These are phyloP conservation scores for Schwanniomyces pseudopolymorphus DNA, from an alignment of 805 yeast genomes.

Conservation along the genomic window DNA sequence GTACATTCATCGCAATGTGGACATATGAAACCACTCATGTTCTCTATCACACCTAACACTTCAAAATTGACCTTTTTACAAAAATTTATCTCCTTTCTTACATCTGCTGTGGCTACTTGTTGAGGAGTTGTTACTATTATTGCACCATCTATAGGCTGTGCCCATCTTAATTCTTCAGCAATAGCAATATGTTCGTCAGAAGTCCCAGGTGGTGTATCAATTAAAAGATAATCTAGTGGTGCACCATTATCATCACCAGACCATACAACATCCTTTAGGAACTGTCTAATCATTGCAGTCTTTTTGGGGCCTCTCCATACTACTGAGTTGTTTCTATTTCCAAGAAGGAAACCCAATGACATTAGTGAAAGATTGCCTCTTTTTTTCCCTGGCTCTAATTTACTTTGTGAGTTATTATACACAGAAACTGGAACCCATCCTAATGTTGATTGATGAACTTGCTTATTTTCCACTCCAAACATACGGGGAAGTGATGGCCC, in stretches of 20 bases:
- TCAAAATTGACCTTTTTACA: constrained; percentile 81
- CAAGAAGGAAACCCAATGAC: constrained; percentile 85
- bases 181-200: constrained; percentile 97
- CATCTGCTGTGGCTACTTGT: constrained; percentile 89
- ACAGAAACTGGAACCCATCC: constrained; percentile 92
- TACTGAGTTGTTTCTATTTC: constrained; percentile 83
- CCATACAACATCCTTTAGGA: constrained; percentile 89
- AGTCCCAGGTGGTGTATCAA: constrained; percentile 99
- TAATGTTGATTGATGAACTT: constrained; percentile 74
- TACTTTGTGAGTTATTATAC: constrained; percentile 10
- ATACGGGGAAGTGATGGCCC: constrained; percentile 96
- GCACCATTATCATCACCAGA: constrained; percentile 68
- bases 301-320: constrained; percentile 99
- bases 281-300: constrained; percentile 96
- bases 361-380: constrained; percentile 58
- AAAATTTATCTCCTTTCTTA: constrained; percentile 88
- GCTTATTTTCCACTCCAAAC: constrained; percentile 83
- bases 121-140: constrained; percentile 97
- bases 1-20: constrained; percentile 93
- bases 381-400: constrained; percentile 12
- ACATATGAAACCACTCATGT: constrained; percentile 96
- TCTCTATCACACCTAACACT: constrained; percentile 86
- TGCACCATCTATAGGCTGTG: constrained; percentile 80
- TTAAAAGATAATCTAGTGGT: constrained; percentile 68
- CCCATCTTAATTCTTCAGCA: constrained; percentile 80